These are phyloP conservation scores for Xanthoconium separans DNA, from an alignment of 1,284 basidiomycete species.

Conservation along the genomic window DNA sequence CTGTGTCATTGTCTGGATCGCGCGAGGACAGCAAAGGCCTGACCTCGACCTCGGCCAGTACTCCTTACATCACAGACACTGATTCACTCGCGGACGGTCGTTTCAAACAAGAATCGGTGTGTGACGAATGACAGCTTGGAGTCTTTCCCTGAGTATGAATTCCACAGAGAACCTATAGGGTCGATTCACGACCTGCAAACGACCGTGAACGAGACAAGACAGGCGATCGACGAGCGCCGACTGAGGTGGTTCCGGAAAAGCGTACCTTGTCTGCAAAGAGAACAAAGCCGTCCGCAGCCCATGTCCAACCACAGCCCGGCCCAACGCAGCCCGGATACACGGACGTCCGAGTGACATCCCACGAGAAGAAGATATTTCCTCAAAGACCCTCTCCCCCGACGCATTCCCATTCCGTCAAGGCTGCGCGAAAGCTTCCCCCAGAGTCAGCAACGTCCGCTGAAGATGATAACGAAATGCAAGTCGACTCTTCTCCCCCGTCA, in stretches of 20 bases:
- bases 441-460: constrained; percentile 1
- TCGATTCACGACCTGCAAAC: background rate
- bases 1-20: constrained; percentile 6
- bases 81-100: background rate
- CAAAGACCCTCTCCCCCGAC: background rate
- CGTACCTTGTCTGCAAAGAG: constrained; percentile 3
- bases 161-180: constrained; percentile 1
- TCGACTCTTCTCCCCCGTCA: constrained; percentile 1
- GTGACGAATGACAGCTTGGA: background rate
- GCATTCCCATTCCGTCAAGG: background rate
- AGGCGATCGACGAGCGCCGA: background rate
- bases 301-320: too few species aligned
- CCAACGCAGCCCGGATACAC: background rate
- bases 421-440: background rate
- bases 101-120: constrained; percentile 12
- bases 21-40: background rate
- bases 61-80: background rate
- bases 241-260: background rate
- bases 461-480: constrained; percentile 15
- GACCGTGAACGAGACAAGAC: background rate
- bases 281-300: background rate
- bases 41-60: background rate
- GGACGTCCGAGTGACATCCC: background rate
- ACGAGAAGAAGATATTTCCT: background rate
- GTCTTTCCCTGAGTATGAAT: constrained; percentile 11